Evolutionary conservation across 192 early-diverging fungal species (phyloP).

Genomic region (Backusella liffmaniae): DNA sequence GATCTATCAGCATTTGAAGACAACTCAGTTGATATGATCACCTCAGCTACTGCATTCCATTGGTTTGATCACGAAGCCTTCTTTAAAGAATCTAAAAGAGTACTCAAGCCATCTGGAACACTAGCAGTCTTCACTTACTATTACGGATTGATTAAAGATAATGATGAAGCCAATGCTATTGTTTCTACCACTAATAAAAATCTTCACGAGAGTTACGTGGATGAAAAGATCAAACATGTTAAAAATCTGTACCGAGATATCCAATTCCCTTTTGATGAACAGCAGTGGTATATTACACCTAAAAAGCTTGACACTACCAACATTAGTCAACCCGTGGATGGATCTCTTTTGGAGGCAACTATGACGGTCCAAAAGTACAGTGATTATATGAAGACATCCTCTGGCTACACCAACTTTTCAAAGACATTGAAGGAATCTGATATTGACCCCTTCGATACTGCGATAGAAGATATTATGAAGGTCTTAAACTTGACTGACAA

Average conservation of each 20-base stretch:
- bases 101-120: constrained; percentile 59
- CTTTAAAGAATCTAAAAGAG: constrained; percentile 55
- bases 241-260: constrained; percentile 46
- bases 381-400: constrained; percentile 58
- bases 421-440: constrained; percentile 24
- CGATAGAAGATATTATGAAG: not conserved
- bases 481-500: constrained; percentile 21
- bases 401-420: constrained; percentile 52
- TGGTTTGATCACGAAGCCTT: constrained; percentile 60
- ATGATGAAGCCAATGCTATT: constrained; percentile 29
- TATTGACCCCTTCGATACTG: no score
- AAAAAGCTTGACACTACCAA: not conserved
- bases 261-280: constrained; percentile 41
- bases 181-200: constrained; percentile 31
- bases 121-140: constrained; percentile 54
- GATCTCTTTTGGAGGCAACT: constrained; percentile 35
- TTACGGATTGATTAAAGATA: constrained; percentile 39
- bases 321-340: not conserved
- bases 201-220: constrained; percentile 32
- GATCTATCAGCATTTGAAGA: constrained; percentile 31
- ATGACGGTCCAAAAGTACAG: constrained; percentile 40
- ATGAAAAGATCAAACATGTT: constrained; percentile 40
- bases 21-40: constrained; percentile 45
- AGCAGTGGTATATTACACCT: constrained; percentile 39
- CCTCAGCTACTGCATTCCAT: constrained; percentile 47